Conservation (phyloP, 192 early-diverging fungal genomes). For the Phycomyces blakesleeanus region DNA sequence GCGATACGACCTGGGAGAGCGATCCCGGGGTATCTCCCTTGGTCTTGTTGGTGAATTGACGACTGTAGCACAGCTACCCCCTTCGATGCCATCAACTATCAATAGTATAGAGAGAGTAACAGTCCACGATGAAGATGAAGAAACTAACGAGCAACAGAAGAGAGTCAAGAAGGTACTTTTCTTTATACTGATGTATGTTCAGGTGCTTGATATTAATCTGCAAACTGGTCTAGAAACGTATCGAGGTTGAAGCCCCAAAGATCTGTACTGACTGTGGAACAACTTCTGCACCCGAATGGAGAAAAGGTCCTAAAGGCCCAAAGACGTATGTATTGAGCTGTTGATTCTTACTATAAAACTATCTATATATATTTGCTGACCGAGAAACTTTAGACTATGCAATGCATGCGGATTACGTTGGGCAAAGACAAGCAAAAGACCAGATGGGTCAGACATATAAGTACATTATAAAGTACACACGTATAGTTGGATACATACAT, state of each 20-base stretch:
- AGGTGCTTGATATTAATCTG: neutral
- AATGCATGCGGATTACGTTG: conserved; percentile 54
- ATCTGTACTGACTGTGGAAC: conserved; percentile 42
- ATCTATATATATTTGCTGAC: too few species aligned
- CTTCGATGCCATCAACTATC: neutral
- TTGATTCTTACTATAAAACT: neutral
- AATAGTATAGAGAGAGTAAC: conserved; percentile 3
- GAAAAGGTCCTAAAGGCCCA: conserved; percentile 52
- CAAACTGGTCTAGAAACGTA: conserved; percentile 1
- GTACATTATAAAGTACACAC: neutral
- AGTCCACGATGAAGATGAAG: conserved; percentile 2
- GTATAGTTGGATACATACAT: neutral
- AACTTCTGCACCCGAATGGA: conserved; percentile 50
- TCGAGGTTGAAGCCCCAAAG: conserved; percentile 7
- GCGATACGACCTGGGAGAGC: conserved; percentile 24
- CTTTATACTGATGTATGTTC: neutral
- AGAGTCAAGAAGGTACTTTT: conserved; percentile 17
- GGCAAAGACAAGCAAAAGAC: conserved; percentile 26
- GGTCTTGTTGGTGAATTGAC: conserved; percentile 19
- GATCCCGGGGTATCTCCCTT: conserved; percentile 24
- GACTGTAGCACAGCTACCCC: neutral
- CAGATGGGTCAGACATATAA: neutral
- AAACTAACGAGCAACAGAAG: conserved; percentile 2
- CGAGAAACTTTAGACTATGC: conserved; percentile 35
- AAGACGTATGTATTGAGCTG: conserved; percentile 38